These are phyloP conservation scores for Aureobasidium sp. DNA, from an alignment of 2,329 filamentous ascomycete species.

Conservation along the genomic window DNA sequence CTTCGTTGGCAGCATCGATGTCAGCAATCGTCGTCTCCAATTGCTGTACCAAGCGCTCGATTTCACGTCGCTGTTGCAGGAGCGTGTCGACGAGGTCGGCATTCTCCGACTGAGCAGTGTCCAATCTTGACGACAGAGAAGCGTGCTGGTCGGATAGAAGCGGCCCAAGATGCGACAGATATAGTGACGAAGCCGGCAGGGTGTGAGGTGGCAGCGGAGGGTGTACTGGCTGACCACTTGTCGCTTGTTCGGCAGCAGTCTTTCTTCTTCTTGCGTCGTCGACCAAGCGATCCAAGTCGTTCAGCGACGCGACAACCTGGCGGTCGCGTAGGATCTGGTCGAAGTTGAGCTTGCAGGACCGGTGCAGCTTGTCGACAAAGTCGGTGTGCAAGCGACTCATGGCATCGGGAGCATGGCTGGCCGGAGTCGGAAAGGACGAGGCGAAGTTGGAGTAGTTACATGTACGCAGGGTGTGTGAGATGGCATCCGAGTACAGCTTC, in stretches of 20 bases:
- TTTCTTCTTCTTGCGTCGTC: constrained; percentile 48
- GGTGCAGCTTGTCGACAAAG: constrained; percentile 49
- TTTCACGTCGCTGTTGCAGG: constrained; percentile 46
- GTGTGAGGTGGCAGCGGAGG: constrained; percentile 39
- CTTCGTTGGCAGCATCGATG: constrained; percentile 33
- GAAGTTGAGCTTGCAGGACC: constrained; percentile 50
- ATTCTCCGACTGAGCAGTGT: constrained; percentile 44
- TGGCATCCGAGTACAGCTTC: constrained; percentile 51
- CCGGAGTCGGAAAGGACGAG: constrained; percentile 54
- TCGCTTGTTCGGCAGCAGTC: constrained; percentile 31
- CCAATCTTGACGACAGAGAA: constrained; percentile 42
- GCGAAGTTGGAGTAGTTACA: constrained; percentile 54
- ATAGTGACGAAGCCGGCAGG: constrained; percentile 46
- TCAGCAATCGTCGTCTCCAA: constrained; percentile 50
- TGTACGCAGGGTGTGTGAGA: constrained; percentile 51
- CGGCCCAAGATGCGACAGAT: constrained; percentile 50
- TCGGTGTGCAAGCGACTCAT: constrained; percentile 48
- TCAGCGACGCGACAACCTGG: constrained; percentile 48
- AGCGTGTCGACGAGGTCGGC: constrained; percentile 41
- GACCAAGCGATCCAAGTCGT: constrained; percentile 52
- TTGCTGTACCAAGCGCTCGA: constrained; percentile 44
- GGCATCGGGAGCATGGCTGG: constrained; percentile 46
- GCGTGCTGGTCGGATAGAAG: constrained; percentile 43
- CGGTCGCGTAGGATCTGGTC: constrained; percentile 50
- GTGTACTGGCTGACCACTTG: constrained; percentile 24